A percentile compares a stretch with the other conserved stretches of the same genome.
Conservation (phyloP, 148 eudicot species). For the Chenopodium quinoa region DNA sequence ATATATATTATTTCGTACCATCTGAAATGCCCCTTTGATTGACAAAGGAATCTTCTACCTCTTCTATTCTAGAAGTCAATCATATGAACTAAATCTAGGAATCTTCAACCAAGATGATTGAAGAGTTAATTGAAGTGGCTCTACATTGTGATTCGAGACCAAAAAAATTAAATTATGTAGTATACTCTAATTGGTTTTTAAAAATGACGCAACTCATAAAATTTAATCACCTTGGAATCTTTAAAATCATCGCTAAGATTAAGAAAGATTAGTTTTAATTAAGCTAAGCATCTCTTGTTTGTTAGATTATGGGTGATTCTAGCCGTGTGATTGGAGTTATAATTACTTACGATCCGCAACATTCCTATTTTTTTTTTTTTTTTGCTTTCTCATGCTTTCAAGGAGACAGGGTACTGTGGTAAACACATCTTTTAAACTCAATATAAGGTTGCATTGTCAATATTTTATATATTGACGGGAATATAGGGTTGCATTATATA, state of each 20-base stretch:
- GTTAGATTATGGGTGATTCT: neutral
- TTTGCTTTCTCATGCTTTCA: conserved; percentile 23
- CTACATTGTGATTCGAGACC: neutral
- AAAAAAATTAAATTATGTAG: neutral
- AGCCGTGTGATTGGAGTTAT: conserved; percentile 1
- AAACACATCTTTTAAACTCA: conserved; percentile 15
- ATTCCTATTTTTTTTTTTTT: neutral
- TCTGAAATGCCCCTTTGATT: no score
- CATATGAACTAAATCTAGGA: conserved; percentile 5
- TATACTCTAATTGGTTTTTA: neutral
- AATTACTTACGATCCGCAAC: conserved; percentile 5
- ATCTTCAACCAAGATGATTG: neutral
- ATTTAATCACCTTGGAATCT: conserved; percentile 4
- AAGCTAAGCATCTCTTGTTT: neutral
- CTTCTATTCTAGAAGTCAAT: neutral
- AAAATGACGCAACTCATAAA: no score
- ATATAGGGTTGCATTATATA: conserved; percentile 13
- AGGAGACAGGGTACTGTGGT: conserved; percentile 12
- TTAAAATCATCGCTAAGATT: conserved; percentile 7
- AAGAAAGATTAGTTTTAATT: neutral
- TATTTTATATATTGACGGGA: neutral
- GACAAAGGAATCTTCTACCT: neutral
- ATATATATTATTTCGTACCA: no score
- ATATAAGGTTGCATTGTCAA: conserved; percentile 14
- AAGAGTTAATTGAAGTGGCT: conserved; percentile 1